Conservation (phyloP, 257 asterid genomes). For the Nicotiana undulata region DNA sequence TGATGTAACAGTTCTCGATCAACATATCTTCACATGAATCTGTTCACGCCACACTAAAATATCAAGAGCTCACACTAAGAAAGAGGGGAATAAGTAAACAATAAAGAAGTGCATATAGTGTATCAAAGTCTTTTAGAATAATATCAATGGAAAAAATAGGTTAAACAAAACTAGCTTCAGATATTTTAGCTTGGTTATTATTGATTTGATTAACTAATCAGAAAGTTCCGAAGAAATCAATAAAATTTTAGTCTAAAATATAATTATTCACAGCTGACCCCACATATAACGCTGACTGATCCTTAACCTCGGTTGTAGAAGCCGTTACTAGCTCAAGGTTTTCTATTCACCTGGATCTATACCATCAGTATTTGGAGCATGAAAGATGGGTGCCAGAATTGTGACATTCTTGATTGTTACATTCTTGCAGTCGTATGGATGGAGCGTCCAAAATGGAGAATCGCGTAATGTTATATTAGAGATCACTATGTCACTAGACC, state of each 20-base stretch:
- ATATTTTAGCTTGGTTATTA: neutral
- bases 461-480: slow-evolving; percentile 60
- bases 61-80: neutral
- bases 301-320: neutral
- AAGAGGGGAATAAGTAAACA: neutral
- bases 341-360: slow-evolving; percentile 61
- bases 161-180: neutral
- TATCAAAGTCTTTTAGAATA: neutral
- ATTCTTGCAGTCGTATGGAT: slow-evolving; percentile 75
- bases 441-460: slow-evolving; percentile 88
- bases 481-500: slow-evolving; percentile 60
- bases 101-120: neutral
- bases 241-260: neutral
- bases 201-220: neutral
- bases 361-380: slow-evolving; percentile 88
- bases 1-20: slow-evolving; percentile 91
- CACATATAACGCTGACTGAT: neutral
- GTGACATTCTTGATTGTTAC: slow-evolving; percentile 56
- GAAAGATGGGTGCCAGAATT: slow-evolving; percentile 55
- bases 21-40: slow-evolving; percentile 94
- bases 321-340: neutral
- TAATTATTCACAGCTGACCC: slow-evolving; percentile 5
- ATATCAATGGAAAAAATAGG: neutral
- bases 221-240: neutral
- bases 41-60: slow-evolving; percentile 20